Percentiles rank a stretch among this genome's conserved stretches.
Conservation (phyloP, 306 rosid genomes). For the Aeschynomene evenia region DNA sequence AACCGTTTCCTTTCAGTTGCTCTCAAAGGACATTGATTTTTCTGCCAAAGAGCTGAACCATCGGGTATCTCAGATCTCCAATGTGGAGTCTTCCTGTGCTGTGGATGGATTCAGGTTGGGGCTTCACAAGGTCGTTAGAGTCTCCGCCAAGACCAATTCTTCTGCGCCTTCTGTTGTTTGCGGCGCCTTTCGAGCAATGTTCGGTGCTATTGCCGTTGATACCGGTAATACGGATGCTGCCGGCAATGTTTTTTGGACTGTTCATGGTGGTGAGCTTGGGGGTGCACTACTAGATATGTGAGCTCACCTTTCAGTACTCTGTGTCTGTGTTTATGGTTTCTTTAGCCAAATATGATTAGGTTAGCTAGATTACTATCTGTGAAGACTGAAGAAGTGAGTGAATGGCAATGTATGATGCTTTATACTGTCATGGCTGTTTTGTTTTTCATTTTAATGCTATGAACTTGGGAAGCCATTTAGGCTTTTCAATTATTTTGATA, state of each 20-base stretch:
- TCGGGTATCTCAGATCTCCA: slow-evolving; percentile 42
- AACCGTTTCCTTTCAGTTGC: slow-evolving; percentile 32
- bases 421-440: not conserved
- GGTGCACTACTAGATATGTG: slow-evolving; percentile 17
- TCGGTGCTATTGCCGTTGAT: slow-evolving; percentile 74
- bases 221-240: slow-evolving; percentile 44
- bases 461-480: slow-evolving; percentile 9
- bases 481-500: no score
- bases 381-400: slow-evolving; percentile 24
- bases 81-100: slow-evolving; percentile 55
- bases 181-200: slow-evolving; percentile 70
- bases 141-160: slow-evolving; percentile 62
- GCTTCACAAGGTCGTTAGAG: slow-evolving; percentile 60
- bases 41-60: slow-evolving; percentile 48
- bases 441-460: not conserved
- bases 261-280: slow-evolving; percentile 49
- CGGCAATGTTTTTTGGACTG: slow-evolving; percentile 51
- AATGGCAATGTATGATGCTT: slow-evolving; percentile 8
- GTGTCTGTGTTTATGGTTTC: not conserved
- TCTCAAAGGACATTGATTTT: slow-evolving; percentile 49
- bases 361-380: not conserved
- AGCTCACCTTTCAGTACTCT: not conserved
- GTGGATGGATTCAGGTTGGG: slow-evolving; percentile 43
- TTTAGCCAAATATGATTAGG: not conserved
- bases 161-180: slow-evolving; percentile 58